phyloP scores from a whole-genome alignment of 805 yeast genomes.

The Wickerhamomyces alni region DNA sequence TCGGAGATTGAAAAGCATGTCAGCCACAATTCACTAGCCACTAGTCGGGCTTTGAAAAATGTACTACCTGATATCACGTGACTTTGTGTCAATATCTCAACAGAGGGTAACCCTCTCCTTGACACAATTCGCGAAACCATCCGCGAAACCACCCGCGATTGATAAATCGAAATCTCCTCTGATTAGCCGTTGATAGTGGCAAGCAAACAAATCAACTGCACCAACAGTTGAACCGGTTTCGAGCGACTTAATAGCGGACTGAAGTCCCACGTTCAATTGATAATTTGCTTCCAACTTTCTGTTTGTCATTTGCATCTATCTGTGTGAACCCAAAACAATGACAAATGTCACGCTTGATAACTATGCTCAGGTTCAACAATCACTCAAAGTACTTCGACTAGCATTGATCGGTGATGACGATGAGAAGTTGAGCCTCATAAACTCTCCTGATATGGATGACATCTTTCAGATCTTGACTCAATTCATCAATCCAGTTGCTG shows the following conservation, averaged over 20 bases:
- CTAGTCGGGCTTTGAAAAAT: neutral
- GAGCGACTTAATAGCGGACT: no score
- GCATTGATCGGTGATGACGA: constrained; percentile 21
- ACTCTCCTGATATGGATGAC: neutral
- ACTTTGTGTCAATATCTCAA: neutral
- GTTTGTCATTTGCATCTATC: no score
- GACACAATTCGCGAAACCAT: neutral
- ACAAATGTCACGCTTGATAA: no score
- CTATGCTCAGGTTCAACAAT: neutral
- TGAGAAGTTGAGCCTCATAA: constrained; percentile 9
- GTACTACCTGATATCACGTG: neutral
- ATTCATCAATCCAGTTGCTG: neutral
- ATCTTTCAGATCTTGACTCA: neutral
- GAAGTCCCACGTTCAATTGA: no score
- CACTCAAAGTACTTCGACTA: constrained; percentile 12
- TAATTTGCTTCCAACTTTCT: no score
- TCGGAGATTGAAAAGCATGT: neutral
- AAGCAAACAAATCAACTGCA: no score
- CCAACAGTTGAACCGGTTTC: no score
- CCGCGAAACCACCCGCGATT: no score
- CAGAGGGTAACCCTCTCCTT: no score
- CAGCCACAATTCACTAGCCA: neutral
- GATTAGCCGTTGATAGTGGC: no score
- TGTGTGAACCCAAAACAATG: no score
- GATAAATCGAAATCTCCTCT: no score